Base-by-base conservation (phyloP, 768 basidiomycete genomes). In the Boletus sensibilis region DNA sequence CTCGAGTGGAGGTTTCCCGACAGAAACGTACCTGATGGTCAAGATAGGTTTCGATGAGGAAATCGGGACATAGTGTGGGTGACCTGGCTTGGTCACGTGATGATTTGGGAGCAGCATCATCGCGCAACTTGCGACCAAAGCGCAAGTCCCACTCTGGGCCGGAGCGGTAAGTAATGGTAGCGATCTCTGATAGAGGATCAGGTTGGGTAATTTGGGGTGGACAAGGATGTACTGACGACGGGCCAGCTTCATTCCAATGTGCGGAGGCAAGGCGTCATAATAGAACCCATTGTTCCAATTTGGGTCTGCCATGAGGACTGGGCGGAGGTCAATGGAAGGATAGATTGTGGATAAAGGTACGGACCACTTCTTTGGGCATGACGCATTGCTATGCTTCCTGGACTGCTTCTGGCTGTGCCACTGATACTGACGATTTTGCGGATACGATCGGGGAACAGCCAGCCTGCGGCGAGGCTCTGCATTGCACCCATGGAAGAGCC, bases 281-380 rank as follows among this genome's bases (percentile, higher is more conserved):
- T 99, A 99, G 73, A 96, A 98, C 5, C 97, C 97, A 35, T 94
- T 87, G 58, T 98, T 99, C 97, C 97, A 99, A 60, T 98, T 98
- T 0, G 96, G 96, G 73, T 99, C 97, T 2, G 96, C 91, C 97
- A 99, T 99, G 51, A 99, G 83, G 18, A 99, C 97, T 98, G 40
- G 23, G 47, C 6, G 29, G 31, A 51, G 42, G 37, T 62, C 2
- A 66, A 18, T n/a, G 39, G 27, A 43, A 44, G 34, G 45, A 38
- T 3, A 27, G 10, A 23, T 23, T 4, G 54, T 34, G 23, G 25
- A 35, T n/a, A 43, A 44, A 5, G 50, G 50, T 57, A 46, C 52
- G 57, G 61, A 94, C 96, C 96, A 74, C 94, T 97, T 69, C 97
- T 76, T 71, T 99, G 97, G 1, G 97, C 95, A 73, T 87, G 94